Evolutionary conservation across 768 basidiomycete genomes (phyloP).

Genomic region (Galerina sulciceps): DNA sequence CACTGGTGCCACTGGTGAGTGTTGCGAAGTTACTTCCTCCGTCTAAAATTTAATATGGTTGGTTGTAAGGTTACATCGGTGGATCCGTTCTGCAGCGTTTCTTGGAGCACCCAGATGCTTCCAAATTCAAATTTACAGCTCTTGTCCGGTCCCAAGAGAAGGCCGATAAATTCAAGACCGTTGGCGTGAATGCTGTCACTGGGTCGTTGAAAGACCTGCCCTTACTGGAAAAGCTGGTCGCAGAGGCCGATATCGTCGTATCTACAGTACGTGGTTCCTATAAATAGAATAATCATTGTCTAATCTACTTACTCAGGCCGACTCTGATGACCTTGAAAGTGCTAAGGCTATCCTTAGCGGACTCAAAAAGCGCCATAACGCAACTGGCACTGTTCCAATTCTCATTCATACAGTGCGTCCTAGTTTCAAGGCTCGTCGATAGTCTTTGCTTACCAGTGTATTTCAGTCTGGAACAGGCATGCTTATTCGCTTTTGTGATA

Average conservation of each 20-base stretch:
- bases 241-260: slow-evolving; percentile 45
- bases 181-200: slow-evolving; percentile 41
- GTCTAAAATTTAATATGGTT: too few species aligned
- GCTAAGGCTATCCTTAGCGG: slow-evolving; percentile 55
- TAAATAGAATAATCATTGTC: not conserved
- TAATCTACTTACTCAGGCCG: slow-evolving; percentile 35
- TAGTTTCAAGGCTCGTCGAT: not conserved
- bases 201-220: slow-evolving; percentile 41
- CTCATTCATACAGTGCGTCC: slow-evolving; percentile 64
- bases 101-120: slow-evolving; percentile 36
- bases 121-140: slow-evolving; percentile 42
- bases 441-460: not conserved
- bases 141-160: slow-evolving; percentile 49
- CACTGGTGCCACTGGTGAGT: slow-evolving; percentile 44
- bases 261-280: slow-evolving; percentile 28
- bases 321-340: slow-evolving; percentile 43
- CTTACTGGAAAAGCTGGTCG: slow-evolving; percentile 42
- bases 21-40: not conserved
- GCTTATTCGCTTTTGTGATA: too few species aligned
- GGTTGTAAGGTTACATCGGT: slow-evolving; percentile 48
- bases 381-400: slow-evolving; percentile 45
- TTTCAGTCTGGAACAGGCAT: slow-evolving; percentile 50
- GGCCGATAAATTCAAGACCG: slow-evolving; percentile 41
- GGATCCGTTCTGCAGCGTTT: slow-evolving; percentile 46
- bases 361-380: slow-evolving; percentile 46